Base-by-base conservation (phyloP, 2,329 filamentous ascomycete genomes). In the Alternaria viburni region DNA sequence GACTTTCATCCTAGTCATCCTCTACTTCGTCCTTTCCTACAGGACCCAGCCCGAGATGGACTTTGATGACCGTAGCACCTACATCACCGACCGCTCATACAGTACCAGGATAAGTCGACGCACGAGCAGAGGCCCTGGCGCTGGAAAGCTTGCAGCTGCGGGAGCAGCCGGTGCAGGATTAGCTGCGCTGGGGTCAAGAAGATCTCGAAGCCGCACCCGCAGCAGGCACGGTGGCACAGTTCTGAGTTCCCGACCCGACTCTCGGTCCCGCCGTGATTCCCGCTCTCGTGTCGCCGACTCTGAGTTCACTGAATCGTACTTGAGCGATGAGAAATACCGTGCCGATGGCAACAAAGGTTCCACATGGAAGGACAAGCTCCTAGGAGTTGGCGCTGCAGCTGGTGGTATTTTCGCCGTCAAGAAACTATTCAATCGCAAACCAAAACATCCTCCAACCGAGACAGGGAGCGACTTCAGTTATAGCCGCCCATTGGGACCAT, bases 11-110 rank as follows among this genome's bases (percentile, higher is more conserved):
- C 82, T 97, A 32, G 70, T 97, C 15, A 73, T 93, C 2, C 68
- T 89, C 13, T 97, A 93, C 80, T 96, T 98, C 72, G 83, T 95
- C 59, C 83, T 97, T 32, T 91, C 90, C 68, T 96, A 92, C 79
- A 84, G 88, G 79, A 90, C 82, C 80, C 89, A 81, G 80, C 87
- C 74, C 70, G 86, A 76, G 74, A 83, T 74, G 81, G 82, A 79
- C 63, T 85, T 86, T 68, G 84, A 88, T 46, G 87, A 88, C 70
- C 82, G 86, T 68, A 83, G 86, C 58, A 87, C 87, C 36, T 87
- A 87, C 32, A 86, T 89, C 54, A 86, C 85, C 15, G 86, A 88
- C 7, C 83, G 84, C 19, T 81, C 84, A 10, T 57, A 54, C 59
- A 63, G 83, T 65, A 82, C 82, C 46, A 80, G 74, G 47, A 72